Base-by-base conservation (phyloP, 495 filamentous ascomycete genomes). In the Opeltia flavorubescens region DNA sequence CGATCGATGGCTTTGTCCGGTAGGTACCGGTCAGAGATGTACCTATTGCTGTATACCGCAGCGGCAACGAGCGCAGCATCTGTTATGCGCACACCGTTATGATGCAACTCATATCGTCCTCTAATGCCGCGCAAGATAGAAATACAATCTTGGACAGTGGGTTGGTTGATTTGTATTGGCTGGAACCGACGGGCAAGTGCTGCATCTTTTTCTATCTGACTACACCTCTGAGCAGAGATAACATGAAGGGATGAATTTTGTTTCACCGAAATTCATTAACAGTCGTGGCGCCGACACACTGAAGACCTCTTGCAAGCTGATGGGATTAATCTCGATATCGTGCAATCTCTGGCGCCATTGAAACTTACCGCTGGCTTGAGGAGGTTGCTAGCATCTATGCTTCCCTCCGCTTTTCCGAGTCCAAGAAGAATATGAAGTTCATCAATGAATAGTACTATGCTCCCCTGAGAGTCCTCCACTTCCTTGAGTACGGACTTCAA, bases 121-220 rank as follows among this genome's bases (percentile, higher is more conserved):
- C 95, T 95, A 65, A 98, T 94, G 45, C 89, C 91, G 56, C 91
- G 81, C 0, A 98, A 73, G 48, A 98, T 98, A 45, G 87, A 95
- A 47, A 98, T 86, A 0, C 91, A 94, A 56, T 95, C 88, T 52
- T 83, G 77, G 11, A 96, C 89, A 1, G 75, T 81, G 1, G 91
- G 91, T 52, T 98, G 91, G 48, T 77, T 78, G 21, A 98, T 84
- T 34, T 82, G 64, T 49, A 98, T 93, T 3, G 91, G 89, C 57
- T 98, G 91, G 62, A 98, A 96, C 43, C 91, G 75, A 47, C 91
- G 70, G 6, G 91, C 91, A 11, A 98, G 66, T 1, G 91, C 91
- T 20, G 87, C 89, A 60, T 98, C 91, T 60, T 95, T 98, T 62
- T 96, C 91, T 52, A 98, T 95, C 51, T 74, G 63, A 31, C 91